A percentile compares a stretch with the other conserved stretches of the same genome.
Conservation (phyloP, 2,329 filamentous ascomycete genomes). For the Paraconiothyrium brasiliense region DNA sequence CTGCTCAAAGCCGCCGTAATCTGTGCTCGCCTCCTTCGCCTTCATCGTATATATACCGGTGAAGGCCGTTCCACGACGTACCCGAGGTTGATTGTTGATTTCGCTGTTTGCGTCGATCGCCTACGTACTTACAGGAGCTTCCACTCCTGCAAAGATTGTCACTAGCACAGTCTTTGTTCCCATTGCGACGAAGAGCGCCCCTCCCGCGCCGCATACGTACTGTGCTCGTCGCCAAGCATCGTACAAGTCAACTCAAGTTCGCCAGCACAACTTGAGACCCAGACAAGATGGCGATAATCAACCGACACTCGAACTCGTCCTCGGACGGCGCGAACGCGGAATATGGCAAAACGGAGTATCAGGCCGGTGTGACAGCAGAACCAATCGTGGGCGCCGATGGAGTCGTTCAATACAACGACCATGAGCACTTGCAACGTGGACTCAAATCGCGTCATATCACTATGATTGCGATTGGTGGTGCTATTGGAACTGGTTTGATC, state of each 20-base stretch:
- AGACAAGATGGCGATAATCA: slow-evolving; percentile 17
- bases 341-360: slow-evolving; percentile 33
- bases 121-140: slow-evolving; percentile 13
- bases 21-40: background rate
- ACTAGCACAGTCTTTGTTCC: slow-evolving; percentile 3
- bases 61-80: slow-evolving; percentile 9
- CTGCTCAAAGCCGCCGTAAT: slow-evolving; percentile 14
- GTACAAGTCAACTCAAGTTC: background rate
- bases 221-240: slow-evolving; percentile 13
- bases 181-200: slow-evolving; percentile 1
- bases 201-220: slow-evolving; percentile 18
- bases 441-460: slow-evolving; percentile 65
- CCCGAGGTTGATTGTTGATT: slow-evolving; percentile 9
- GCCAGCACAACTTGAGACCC: background rate
- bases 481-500: slow-evolving; percentile 77
- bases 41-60: slow-evolving; percentile 21
- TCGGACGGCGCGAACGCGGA: slow-evolving; percentile 41
- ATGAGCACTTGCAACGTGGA: slow-evolving; percentile 59
- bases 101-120: slow-evolving; percentile 12
- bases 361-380: slow-evolving; percentile 24
- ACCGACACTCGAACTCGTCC: slow-evolving; percentile 26
- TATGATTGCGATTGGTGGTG: slow-evolving; percentile 78
- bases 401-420: slow-evolving; percentile 36
- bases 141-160: slow-evolving; percentile 9
- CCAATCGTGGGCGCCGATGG: slow-evolving; percentile 34